A percentile compares a stretch with the other conserved stretches of the same genome.
Conservation (phyloP, 202 grass and related monocot genomes). For the Hordeum pubiflorum region DNA sequence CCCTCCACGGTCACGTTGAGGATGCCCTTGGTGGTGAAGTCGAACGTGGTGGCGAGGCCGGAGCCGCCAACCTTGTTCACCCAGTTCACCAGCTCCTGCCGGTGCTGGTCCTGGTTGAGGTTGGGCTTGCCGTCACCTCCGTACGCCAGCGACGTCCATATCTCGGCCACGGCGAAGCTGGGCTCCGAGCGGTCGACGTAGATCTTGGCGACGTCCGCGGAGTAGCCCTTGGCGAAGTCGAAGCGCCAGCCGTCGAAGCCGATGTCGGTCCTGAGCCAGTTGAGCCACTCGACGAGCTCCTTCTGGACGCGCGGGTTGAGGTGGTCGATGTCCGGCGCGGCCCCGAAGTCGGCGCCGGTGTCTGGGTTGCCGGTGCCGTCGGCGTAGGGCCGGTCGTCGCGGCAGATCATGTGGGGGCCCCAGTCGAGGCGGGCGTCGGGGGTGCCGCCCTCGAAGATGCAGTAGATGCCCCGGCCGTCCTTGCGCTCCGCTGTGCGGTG, state of each 20-base stretch:
- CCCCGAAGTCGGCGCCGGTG: conserved; percentile 51
- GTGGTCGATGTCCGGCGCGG: conserved; percentile 70
- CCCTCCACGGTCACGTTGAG: conserved; percentile 69
- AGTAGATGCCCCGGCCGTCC: conserved; percentile 54
- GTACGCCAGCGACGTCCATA: conserved; percentile 57
- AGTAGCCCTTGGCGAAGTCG: conserved; percentile 75
- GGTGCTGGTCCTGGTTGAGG: conserved; percentile 48
- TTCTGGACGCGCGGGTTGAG: conserved; percentile 58
- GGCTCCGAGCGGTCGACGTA: conserved; percentile 53
- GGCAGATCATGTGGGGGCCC: conserved; percentile 81
- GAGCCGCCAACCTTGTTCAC: background rate
- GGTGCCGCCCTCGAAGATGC: conserved; percentile 62
- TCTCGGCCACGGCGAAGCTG: conserved; percentile 57
- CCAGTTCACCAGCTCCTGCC: conserved; percentile 82
- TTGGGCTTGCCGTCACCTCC: conserved; percentile 44
- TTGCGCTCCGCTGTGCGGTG: conserved; percentile 55
- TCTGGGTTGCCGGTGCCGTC: conserved; percentile 66
- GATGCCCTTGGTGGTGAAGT: conserved; percentile 87
- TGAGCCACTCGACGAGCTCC: conserved; percentile 66
- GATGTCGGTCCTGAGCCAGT: conserved; percentile 76
- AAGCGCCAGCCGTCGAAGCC: conserved; percentile 79
- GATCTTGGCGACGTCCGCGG: conserved; percentile 45
- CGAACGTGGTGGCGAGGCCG: conserved; percentile 43
- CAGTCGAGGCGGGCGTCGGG: conserved; percentile 63
- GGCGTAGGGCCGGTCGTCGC: conserved; percentile 50